Evolutionary conservation across 2,329 filamentous ascomycete species (phyloP).

Genomic region (Daldinia sp.): DNA sequence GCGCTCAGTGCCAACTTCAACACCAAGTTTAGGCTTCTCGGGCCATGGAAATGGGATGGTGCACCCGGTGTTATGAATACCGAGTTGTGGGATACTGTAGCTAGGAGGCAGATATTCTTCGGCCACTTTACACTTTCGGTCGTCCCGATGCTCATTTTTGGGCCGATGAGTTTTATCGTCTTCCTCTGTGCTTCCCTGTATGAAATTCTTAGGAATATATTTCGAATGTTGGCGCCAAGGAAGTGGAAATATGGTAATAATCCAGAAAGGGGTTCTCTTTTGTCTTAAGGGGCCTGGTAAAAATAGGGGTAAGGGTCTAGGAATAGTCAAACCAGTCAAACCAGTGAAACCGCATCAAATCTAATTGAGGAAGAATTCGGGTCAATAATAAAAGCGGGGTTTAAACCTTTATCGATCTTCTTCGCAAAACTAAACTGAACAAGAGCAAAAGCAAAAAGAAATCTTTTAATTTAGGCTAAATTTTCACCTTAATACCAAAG

Average conservation of each 20-base stretch:
- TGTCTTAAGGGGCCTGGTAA: not conserved
- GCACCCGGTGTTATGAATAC: conserved; percentile 56
- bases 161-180: conserved; percentile 38
- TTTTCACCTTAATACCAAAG: not conserved
- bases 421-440: not conserved
- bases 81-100: conserved; percentile 55
- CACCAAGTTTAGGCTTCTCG: conserved; percentile 61
- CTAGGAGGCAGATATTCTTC: conserved; percentile 43
- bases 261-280: not conserved
- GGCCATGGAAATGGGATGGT: conserved; percentile 58
- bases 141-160: conserved; percentile 43
- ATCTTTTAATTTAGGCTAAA: not conserved
- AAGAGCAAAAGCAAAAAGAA: conserved; percentile 1
- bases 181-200: conserved; percentile 35
- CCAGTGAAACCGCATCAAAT: no score
- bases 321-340: not conserved
- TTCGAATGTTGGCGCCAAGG: not conserved
- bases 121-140: conserved; percentile 44
- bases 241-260: not conserved
- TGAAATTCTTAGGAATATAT: conserved; percentile 6
- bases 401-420: not conserved
- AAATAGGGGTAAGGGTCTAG: not conserved
- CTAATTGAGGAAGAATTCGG: not conserved
- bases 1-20: conserved; percentile 64
- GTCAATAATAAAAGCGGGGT: not conserved